These are phyloP conservation scores for Xerocomus brunneocitrinus DNA, from an alignment of 768 basidiomycete species.

Conservation along the genomic window DNA sequence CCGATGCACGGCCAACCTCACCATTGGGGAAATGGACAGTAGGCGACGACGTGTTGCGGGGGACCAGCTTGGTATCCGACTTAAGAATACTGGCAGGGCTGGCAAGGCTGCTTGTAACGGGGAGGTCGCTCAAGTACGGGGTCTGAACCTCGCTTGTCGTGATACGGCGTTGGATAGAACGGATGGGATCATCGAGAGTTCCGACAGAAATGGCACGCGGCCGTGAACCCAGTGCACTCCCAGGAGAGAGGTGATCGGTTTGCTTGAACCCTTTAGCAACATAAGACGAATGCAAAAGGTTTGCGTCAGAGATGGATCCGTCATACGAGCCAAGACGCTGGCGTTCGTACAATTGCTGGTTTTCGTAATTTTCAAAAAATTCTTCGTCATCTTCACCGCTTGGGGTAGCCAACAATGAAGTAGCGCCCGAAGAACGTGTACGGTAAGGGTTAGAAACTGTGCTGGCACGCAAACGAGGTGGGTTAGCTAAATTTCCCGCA, in stretches of 20 bases:
- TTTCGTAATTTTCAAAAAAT: slow-evolving; percentile 59
- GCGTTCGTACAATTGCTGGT: slow-evolving; percentile 37
- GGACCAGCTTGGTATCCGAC: slow-evolving; percentile 46
- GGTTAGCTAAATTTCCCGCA: slow-evolving; percentile 74
- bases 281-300: slow-evolving; percentile 53
- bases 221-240: slow-evolving; percentile 42
- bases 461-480: slow-evolving; percentile 78
- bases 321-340: slow-evolving; percentile 65
- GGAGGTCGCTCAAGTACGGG: slow-evolving; percentile 55
- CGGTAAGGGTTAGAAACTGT: slow-evolving; percentile 95
- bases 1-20: slow-evolving; percentile 54
- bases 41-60: slow-evolving; percentile 41
- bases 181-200: slow-evolving; percentile 75
- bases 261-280: slow-evolving; percentile 72
- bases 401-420: slow-evolving; percentile 60
- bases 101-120: slow-evolving; percentile 29
- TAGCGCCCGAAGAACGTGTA: slow-evolving; percentile 52
- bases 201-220: slow-evolving; percentile 89
- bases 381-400: slow-evolving; percentile 71
- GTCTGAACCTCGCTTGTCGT: slow-evolving; percentile 51
- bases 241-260: slow-evolving; percentile 56
- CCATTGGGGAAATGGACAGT: slow-evolving; percentile 70
- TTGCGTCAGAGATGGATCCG: slow-evolving; percentile 44
- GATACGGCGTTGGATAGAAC: slow-evolving; percentile 62
- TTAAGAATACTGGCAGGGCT: slow-evolving; percentile 50